phyloP scores from a whole-genome alignment of 139 green algal species.

The Tetraselmis striata region DNA sequence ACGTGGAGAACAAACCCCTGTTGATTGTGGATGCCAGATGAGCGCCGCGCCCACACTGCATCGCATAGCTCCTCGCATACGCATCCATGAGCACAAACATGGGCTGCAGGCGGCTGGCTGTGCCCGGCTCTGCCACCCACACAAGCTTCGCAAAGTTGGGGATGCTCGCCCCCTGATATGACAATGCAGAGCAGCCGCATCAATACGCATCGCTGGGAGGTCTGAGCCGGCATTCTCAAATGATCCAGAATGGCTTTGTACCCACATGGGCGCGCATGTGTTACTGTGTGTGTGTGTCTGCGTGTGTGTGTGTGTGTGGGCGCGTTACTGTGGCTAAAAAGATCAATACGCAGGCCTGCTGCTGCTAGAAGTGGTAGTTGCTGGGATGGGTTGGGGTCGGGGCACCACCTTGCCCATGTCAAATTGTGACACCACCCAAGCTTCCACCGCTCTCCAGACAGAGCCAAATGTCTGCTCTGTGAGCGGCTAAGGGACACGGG shows the following conservation, averaged over 20 bases:
- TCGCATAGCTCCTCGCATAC: not conserved
- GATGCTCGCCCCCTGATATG: not conserved
- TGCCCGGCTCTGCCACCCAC: not conserved
- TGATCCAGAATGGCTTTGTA: too few relatives aligned
- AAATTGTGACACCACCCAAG: not conserved
- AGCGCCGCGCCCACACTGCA: not conserved
- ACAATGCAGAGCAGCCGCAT: too few relatives aligned
- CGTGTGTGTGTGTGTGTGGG: too few relatives aligned
- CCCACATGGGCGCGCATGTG: too few relatives aligned
- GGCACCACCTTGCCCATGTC: not conserved
- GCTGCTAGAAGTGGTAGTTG: too few relatives aligned
- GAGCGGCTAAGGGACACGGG: not conserved
- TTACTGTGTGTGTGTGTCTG: too few relatives aligned
- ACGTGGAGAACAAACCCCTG: too few relatives aligned
- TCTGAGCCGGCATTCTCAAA: too few relatives aligned
- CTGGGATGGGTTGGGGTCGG: too few relatives aligned
- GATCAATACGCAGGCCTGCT: too few relatives aligned
- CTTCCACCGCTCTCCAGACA: not conserved
- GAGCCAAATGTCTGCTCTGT: not conserved
- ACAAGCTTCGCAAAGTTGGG: not conserved
- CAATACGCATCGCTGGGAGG: too few relatives aligned
- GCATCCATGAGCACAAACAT: not conserved
- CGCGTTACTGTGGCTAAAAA: too few relatives aligned
- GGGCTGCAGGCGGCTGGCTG: not conserved
- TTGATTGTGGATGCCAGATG: not conserved